A percentile compares a stretch with the other conserved stretches of the same genome.
Conservation (phyloP, 305 asterid genomes). For the Fraxinus dipetala region DNA sequence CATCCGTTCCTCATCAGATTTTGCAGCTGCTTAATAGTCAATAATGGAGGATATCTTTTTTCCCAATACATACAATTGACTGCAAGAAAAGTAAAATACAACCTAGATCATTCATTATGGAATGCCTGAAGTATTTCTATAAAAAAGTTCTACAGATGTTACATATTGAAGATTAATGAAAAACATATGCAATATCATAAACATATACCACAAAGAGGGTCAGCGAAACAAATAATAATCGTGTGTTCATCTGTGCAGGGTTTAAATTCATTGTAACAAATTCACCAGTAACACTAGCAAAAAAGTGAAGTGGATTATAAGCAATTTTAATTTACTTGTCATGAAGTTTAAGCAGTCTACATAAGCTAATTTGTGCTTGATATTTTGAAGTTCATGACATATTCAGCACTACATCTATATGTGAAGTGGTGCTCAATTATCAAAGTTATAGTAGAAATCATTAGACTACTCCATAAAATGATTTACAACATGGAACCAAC, state of each 20-base stretch:
- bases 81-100: slow-evolving; percentile 31
- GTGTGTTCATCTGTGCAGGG: neutral
- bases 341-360: neutral
- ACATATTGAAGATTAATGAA: neutral
- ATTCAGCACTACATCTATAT: neutral
- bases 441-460: neutral
- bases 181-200: neutral
- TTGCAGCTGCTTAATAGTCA: slow-evolving; percentile 67
- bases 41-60: slow-evolving; percentile 72
- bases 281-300: neutral
- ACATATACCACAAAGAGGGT: neutral
- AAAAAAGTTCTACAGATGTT: neutral
- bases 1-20: slow-evolving; percentile 58
- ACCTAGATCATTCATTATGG: slow-evolving; percentile 8
- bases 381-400: neutral
- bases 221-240: neutral
- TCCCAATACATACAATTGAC: slow-evolving; percentile 99
- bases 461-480: neutral
- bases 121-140: slow-evolving; percentile 4
- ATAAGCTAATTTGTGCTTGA: neutral
- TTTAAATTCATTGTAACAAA: neutral
- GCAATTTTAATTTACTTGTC: neutral
- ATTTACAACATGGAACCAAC: neutral
- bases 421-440: neutral
- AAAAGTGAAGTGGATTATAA: neutral